Conservation (phyloP, 1,139 yeast species). For the Candida tropicalis region DNA sequence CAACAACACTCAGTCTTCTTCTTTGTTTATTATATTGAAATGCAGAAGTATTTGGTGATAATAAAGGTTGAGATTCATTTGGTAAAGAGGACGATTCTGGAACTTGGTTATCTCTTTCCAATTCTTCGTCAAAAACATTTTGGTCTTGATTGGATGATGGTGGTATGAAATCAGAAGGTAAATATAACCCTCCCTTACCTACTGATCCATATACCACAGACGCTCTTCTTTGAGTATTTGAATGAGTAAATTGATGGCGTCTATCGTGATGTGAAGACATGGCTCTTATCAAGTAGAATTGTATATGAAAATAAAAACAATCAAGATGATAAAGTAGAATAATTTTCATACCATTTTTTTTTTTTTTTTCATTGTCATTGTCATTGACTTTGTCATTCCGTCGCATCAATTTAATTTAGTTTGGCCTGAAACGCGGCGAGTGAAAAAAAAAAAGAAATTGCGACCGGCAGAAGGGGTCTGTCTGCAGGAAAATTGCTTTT, state of each 20-base stretch:
- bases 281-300: not conserved
- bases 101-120: constrained; percentile 19
- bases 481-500: no score
- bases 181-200: constrained; percentile 54
- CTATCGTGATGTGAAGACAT: constrained; percentile 16
- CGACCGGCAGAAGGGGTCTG: no score
- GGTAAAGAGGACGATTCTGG: constrained; percentile 10
- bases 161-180: constrained; percentile 51
- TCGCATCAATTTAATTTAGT: no score
- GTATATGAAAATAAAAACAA: not conserved
- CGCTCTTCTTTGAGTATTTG: constrained; percentile 52
- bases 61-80: constrained; percentile 21
- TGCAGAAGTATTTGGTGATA: constrained; percentile 7
- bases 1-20: constrained; percentile 30
- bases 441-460: no score
- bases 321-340: no score
- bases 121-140: constrained; percentile 13
- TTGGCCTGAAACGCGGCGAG: no score
- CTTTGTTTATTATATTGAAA: constrained; percentile 10
- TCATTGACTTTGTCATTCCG: no score
- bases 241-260: constrained; percentile 48
- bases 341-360: not conserved
- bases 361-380: no score
- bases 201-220: constrained; percentile 56
- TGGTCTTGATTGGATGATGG: constrained; percentile 12